These are phyloP conservation scores for Musa schizocarpa DNA, from an alignment of 176 grass and related monocot genomes.

Conservation along the genomic window DNA sequence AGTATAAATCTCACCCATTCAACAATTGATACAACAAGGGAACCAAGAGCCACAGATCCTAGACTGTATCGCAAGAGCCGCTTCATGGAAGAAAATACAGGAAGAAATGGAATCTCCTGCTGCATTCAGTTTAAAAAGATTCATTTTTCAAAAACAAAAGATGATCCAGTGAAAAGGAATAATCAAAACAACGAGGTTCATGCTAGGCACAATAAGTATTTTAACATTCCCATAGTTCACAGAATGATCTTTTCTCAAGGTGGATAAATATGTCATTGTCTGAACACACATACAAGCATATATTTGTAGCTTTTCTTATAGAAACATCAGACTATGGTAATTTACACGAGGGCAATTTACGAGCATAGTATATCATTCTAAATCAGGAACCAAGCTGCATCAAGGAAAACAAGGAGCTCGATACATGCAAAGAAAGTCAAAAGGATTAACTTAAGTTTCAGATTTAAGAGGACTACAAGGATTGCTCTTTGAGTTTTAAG, in stretches of 20 bases:
- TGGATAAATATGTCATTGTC: background rate
- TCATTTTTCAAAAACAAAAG: conserved; percentile 15
- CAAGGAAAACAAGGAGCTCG: too few relatives aligned
- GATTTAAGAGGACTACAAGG: too few relatives aligned
- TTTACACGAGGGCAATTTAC: too few relatives aligned
- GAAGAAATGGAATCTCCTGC: conserved; percentile 86
- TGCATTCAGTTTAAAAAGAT: conserved; percentile 34
- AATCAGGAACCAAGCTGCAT: too few relatives aligned
- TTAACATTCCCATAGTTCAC: too few relatives aligned
- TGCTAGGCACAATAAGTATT: too few relatives aligned
- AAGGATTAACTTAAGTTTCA: too few relatives aligned
- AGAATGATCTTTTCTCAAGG: background rate
- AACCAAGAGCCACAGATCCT: conserved; percentile 83
- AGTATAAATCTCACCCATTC: conserved; percentile 95
- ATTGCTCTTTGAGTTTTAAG: too few relatives aligned
- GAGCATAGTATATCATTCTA: too few relatives aligned
- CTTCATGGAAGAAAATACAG: conserved; percentile 73
- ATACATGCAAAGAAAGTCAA: too few relatives aligned
- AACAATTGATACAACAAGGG: conserved; percentile 70
- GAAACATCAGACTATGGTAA: too few relatives aligned
- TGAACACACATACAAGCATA: background rate
- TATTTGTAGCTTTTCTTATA: background rate
- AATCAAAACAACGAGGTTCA: background rate
- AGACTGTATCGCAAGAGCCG: conserved; percentile 76
- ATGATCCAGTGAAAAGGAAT: background rate